These are phyloP conservation scores for Ustilago sp. DNA, from an alignment of 1,284 basidiomycete genomes.

Conservation along the genomic window DNA sequence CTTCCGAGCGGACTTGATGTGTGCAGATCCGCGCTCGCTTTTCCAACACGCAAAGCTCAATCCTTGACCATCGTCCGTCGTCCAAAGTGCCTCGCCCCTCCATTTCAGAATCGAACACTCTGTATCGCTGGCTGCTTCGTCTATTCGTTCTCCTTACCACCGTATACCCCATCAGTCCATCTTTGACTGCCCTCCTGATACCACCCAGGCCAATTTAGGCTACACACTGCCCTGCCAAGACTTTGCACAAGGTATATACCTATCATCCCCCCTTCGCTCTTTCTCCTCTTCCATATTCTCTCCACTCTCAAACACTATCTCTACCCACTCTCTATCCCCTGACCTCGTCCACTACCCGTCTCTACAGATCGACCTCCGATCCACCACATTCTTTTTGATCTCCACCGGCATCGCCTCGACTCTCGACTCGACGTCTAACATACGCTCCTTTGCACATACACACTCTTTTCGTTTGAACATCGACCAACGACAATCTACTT, in stretches of 20 bases:
- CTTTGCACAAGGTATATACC: constrained; percentile 40
- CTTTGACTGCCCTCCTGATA: constrained; percentile 24
- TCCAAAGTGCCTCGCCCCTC: neutral
- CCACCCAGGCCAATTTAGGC: constrained; percentile 4
- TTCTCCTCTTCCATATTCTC: constrained; percentile 24
- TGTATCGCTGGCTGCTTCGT: neutral
- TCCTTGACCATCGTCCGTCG: neutral
- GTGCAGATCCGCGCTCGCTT: constrained; percentile 21
- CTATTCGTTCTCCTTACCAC: constrained; percentile 5
- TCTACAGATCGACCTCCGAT: constrained; percentile 19
- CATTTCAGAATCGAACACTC: neutral
- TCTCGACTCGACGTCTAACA: constrained; percentile 26
- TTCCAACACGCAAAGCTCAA: neutral
- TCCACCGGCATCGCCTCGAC: constrained; percentile 23
- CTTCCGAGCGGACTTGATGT: constrained; percentile 44
- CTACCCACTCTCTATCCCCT: neutral
- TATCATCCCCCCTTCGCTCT: constrained; percentile 12
- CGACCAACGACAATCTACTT: constrained; percentile 9
- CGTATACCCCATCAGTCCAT: constrained; percentile 14
- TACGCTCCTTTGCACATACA: constrained; percentile 46
- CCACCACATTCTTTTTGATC: constrained; percentile 38
- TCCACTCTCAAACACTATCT: constrained; percentile 19
- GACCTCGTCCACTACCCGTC: constrained; percentile 4
- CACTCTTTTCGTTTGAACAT: constrained; percentile 21
- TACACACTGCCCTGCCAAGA: constrained; percentile 22